A percentile compares a stretch with the other conserved stretches of the same genome.
Evolutionary conservation across 208 protist genomes (phyloP).

Genomic region (Leishmania mexicana): DNA sequence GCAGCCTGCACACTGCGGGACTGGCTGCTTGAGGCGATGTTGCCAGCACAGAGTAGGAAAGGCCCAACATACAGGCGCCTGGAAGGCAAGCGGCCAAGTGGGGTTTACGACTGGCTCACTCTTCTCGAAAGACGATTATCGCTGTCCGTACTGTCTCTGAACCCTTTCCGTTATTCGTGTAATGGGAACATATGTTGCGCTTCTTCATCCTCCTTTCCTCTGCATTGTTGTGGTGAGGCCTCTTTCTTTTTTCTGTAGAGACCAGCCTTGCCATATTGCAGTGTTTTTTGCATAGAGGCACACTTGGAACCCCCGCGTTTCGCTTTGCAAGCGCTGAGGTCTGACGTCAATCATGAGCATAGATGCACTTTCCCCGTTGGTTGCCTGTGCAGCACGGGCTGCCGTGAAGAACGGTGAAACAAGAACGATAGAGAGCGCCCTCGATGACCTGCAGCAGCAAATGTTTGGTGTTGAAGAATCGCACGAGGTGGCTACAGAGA

Average conservation of each 20-base stretch:
- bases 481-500: not conserved
- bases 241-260: conserved; percentile 4
- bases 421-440: conserved; percentile 7
- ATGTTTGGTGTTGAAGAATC: conserved; percentile 9
- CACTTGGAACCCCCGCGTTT: not conserved
- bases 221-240: not conserved
- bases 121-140: not conserved
- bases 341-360: conserved; percentile 13
- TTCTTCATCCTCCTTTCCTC: conserved; percentile 9
- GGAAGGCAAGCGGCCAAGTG: not conserved
- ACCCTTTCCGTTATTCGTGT: not conserved
- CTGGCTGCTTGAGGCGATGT: not conserved
- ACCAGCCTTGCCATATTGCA: not conserved
- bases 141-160: not conserved
- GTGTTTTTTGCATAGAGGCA: conserved; percentile 15
- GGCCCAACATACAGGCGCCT: not conserved
- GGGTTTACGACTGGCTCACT: not conserved
- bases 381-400: conserved; percentile 20
- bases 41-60: not conserved
- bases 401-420: conserved; percentile 3
- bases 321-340: not conserved
- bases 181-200: not conserved
- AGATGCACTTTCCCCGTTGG: conserved; percentile 4
- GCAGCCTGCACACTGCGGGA: not conserved
- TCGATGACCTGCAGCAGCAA: conserved; percentile 19